These are phyloP conservation scores for Candida taoyuanica DNA, from an alignment of 805 yeast species.

Conservation along the genomic window DNA sequence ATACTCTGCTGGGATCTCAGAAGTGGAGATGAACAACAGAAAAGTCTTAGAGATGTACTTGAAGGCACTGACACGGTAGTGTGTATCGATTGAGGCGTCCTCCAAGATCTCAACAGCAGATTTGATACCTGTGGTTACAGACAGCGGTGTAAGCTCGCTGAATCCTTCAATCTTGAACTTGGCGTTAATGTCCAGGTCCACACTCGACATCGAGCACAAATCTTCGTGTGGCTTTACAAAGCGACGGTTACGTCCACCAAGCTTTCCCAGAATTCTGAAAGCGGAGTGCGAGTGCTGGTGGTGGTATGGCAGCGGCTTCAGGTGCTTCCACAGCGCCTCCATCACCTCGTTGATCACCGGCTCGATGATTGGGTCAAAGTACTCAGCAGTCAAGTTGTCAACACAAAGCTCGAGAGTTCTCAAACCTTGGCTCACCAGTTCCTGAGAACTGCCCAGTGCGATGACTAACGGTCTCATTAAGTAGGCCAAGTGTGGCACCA, in stretches of 20 bases:
- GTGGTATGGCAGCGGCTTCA: constrained; percentile 88
- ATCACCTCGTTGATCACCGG: constrained; percentile 94
- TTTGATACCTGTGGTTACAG: constrained; percentile 77
- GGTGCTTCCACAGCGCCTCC: constrained; percentile 87
- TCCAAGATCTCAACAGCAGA: constrained; percentile 74
- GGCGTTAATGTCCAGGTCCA: constrained; percentile 70
- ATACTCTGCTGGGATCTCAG: constrained; percentile 36
- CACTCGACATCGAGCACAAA: constrained; percentile 44
- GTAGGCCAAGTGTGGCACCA: constrained; percentile 88
- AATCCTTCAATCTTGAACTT: constrained; percentile 69
- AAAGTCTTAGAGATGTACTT: constrained; percentile 62
- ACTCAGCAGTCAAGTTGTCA: constrained; percentile 92
- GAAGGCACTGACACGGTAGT: constrained; percentile 76
- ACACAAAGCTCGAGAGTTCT: constrained; percentile 94
- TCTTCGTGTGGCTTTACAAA: constrained; percentile 74
- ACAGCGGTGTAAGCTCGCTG: constrained; percentile 55
- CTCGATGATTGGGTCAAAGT: constrained; percentile 94
- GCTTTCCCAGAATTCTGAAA: constrained; percentile 84
- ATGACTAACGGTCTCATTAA: constrained; percentile 87
- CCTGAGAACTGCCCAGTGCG: constrained; percentile 87
- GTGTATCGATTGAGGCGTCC: constrained; percentile 51
- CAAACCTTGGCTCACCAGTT: constrained; percentile 88
- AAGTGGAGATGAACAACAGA: constrained; percentile 54
- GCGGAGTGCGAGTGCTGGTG: constrained; percentile 96
- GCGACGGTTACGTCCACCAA: constrained; percentile 93